These are phyloP conservation scores for Xylaria sp. DNA, from an alignment of 2,329 filamentous ascomycete genomes.

Conservation along the genomic window DNA sequence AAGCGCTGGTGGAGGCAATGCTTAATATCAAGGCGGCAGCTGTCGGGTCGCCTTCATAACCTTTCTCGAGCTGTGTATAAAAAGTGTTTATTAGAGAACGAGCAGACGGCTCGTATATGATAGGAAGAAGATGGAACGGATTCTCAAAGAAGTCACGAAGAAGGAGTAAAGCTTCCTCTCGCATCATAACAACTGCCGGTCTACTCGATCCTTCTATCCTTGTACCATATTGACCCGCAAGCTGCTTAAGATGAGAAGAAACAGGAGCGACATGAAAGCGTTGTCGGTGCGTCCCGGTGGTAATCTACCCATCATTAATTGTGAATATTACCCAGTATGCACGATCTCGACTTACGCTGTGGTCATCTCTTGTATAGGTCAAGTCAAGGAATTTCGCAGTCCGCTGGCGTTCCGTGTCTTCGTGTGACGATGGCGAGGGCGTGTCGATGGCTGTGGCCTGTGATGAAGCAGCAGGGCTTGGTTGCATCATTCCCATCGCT, in stretches of 20 bases:
- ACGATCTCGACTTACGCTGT: conserved; percentile 21
- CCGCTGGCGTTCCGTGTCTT: conserved; percentile 35
- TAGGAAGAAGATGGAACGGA: conserved; percentile 42
- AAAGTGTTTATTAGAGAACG: conserved; percentile 36
- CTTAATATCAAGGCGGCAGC: conserved; percentile 43
- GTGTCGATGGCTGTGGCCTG: conserved; percentile 1
- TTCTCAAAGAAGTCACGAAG: conserved; percentile 45
- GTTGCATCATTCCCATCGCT: neutral
- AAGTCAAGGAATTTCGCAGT: conserved; percentile 35
- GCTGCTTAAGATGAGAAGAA: conserved; percentile 19
- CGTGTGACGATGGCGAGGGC: conserved; percentile 4
- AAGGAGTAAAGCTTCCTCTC: conserved; percentile 43
- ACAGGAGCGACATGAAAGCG: conserved; percentile 24
- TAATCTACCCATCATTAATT: conserved; percentile 22
- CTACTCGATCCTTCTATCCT: neutral
- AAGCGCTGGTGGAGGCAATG: conserved; percentile 46
- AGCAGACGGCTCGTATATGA: conserved; percentile 44
- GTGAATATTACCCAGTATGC: neutral
- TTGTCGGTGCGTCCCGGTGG: neutral
- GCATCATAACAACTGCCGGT: conserved; percentile 37
- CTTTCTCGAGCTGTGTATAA: conserved; percentile 35
- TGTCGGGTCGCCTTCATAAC: conserved; percentile 33
- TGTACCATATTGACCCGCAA: neutral
- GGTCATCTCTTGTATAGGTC: conserved; percentile 30
- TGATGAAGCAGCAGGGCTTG: conserved; percentile 13